Evolutionary conservation across 768 basidiomycete genomes (phyloP), one percentile per base, ranked within the genome.

Genomic region (Dioszegia aurantiaca): DNA sequence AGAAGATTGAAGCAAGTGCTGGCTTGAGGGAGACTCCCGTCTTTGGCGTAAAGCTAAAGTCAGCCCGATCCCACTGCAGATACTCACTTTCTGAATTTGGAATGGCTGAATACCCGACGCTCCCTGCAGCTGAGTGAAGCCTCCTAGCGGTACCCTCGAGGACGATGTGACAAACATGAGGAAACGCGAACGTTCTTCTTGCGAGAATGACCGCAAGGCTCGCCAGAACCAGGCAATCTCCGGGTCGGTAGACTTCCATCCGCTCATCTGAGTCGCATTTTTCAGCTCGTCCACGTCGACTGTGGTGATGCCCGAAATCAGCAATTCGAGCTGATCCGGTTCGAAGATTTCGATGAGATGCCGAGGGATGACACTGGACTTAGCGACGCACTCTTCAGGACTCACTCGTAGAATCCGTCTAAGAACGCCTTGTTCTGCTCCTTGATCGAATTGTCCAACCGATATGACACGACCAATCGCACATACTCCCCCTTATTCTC

Each of bases 151-250:
- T 0, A 99, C 94, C 44, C 93, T 83, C 9, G 92, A 92, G 85
- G 59, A 90, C 85, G 71, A 73, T 1, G 95, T 94, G 14, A 92
- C 93, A 78, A 99, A 99, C 80, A 93, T 94, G 56, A 99, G 81
- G 43, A 99, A 90, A 77, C 95, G 92, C 30, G 95, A 92, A 56
- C 91, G 82, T 78, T 99, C 95, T 68, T 97, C 93, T 31, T 94
- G 88, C 65, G 88, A 90, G 80, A 97, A 97, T 9, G 91, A 94
- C 77, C 98, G 91, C 41, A 99, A 83, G 1, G 94, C 94, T 64
- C 95, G 84, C 95, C 95, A 99, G 88, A 91, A 97, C 93, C 93
- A 99, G 27, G 89, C 86, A 59, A 98, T 92, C 69, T 94, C 92
- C 5, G 94, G 90, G 75, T 99, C 93, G 14, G 64, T 69, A 33